Evolutionary conservation across 345 rosid genomes (phyloP).

Genomic region (Pistacia atlantica): DNA sequence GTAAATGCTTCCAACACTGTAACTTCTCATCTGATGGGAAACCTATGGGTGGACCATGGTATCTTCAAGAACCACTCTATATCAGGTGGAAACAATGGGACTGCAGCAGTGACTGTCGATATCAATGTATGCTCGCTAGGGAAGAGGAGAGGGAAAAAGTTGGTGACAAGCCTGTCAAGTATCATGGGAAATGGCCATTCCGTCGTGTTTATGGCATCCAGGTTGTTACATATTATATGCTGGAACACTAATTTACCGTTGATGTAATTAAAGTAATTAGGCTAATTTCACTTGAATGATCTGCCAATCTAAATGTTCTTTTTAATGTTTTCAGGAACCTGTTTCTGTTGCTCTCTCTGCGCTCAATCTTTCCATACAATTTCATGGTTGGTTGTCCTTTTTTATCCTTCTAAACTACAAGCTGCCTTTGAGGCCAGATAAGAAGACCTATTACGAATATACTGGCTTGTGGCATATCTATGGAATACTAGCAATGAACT

Average conservation of each 20-base stretch:
- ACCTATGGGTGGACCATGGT: conserved; percentile 78
- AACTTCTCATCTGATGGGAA: conserved; percentile 89
- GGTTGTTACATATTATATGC: conserved; percentile 33
- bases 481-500: conserved; percentile 74
- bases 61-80: conserved; percentile 87
- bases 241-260: neutral
- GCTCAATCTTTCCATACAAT: conserved; percentile 76
- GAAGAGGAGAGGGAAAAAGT: conserved; percentile 71
- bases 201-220: conserved; percentile 76
- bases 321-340: conserved; percentile 59
- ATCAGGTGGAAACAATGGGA: conserved; percentile 93
- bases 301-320: conserved; percentile 1
- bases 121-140: conserved; percentile 82
- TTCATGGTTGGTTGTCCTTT: conserved; percentile 91
- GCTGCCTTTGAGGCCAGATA: conserved; percentile 62
- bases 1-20: conserved; percentile 80
- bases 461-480: conserved; percentile 73
- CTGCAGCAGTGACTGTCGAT: conserved; percentile 67
- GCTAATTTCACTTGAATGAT: neutral
- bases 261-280: neutral
- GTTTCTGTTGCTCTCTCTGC: conserved; percentile 84
- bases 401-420: conserved; percentile 81
- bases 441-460: conserved; percentile 74
- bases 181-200: conserved; percentile 90
- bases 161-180: conserved; percentile 74